phyloP scores from a whole-genome alignment of 176 grass and related monocot genomes.

The Paspalum vaginatum region DNA sequence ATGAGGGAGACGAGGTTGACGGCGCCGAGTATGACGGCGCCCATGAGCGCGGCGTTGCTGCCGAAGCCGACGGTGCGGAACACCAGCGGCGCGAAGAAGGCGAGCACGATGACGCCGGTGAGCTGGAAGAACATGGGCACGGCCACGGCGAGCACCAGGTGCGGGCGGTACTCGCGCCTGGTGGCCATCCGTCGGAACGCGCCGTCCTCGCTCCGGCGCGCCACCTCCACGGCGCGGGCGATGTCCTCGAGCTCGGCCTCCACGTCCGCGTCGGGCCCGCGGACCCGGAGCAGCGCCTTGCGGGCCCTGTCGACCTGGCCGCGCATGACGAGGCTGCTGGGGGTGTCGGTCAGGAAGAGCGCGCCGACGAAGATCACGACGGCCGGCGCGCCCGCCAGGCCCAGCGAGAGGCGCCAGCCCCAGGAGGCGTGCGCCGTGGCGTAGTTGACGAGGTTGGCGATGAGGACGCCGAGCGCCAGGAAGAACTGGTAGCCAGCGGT shows the following conservation, averaged over 20 bases:
- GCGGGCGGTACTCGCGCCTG: conserved; percentile 67
- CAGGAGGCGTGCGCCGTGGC: conserved; percentile 37
- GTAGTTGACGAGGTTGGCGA: conserved; percentile 69
- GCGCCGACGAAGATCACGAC: conserved; percentile 60
- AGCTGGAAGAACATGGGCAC: conserved; percentile 89
- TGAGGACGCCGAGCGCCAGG: conserved; percentile 52
- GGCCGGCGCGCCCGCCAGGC: conserved; percentile 69
- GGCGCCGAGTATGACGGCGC: conserved; percentile 63
- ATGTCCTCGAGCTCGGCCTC: conserved; percentile 73
- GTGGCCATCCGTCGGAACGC: conserved; percentile 62
- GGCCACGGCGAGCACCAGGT: conserved; percentile 73
- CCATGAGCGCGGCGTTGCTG: conserved; percentile 68
- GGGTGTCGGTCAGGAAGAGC: conserved; percentile 77
- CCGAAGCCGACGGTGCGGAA: conserved; percentile 85
- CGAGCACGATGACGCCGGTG: conserved; percentile 69
- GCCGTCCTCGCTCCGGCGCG: conserved; percentile 49
- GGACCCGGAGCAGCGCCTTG: conserved; percentile 56
- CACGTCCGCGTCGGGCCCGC: conserved; percentile 59
- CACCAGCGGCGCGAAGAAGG: conserved; percentile 85
- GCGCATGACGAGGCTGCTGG: conserved; percentile 74
- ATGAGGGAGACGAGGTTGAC: conserved; percentile 61
- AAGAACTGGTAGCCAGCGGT: conserved; percentile 78
- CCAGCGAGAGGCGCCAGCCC: conserved; percentile 90
- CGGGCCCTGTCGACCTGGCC: conserved; percentile 51
- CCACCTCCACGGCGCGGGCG: conserved; percentile 33